Evolutionary conservation across 1,139 yeast species (phyloP).

Genomic region (Yamadazyma diddensiae): DNA sequence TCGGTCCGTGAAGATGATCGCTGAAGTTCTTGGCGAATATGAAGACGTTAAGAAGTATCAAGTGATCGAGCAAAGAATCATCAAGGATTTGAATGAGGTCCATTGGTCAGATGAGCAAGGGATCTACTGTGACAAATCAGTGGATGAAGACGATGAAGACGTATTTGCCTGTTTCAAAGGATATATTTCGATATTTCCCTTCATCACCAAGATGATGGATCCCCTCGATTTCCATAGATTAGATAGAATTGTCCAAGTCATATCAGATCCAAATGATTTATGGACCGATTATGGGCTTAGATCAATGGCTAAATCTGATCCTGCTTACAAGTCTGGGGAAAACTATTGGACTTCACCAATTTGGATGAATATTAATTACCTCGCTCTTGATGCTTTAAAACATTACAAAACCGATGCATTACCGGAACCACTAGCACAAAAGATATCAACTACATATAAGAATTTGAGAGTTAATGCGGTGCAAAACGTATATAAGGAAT

Average conservation of each 20-base stretch:
- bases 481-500: conserved; percentile 61
- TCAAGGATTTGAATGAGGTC: conserved; percentile 60
- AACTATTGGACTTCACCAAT: conserved; percentile 96
- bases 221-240: conserved; percentile 47
- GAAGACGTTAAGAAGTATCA: conserved; percentile 57
- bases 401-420: conserved; percentile 39
- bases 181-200: conserved; percentile 83
- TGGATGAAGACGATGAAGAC: conserved; percentile 69
- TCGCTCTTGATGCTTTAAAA: conserved; percentile 67
- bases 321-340: conserved; percentile 70
- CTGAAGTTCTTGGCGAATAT: conserved; percentile 55
- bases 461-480: conserved; percentile 66
- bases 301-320: conserved; percentile 70
- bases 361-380: conserved; percentile 90
- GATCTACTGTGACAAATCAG: conserved; percentile 81
- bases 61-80: conserved; percentile 53
- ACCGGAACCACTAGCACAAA: conserved; percentile 34
- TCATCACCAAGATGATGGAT: conserved; percentile 68
- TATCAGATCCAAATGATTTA: conserved; percentile 67
- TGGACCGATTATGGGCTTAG: conserved; percentile 83
- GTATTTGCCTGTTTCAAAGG: conserved; percentile 81
- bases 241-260: conserved; percentile 48
- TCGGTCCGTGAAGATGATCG: conserved; percentile 71
- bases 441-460: conserved; percentile 41
- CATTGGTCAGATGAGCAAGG: conserved; percentile 75